Conservation (phyloP, 225 moss, liverwort and hornwort genomes). For the Marchantia polymorpha region DNA sequence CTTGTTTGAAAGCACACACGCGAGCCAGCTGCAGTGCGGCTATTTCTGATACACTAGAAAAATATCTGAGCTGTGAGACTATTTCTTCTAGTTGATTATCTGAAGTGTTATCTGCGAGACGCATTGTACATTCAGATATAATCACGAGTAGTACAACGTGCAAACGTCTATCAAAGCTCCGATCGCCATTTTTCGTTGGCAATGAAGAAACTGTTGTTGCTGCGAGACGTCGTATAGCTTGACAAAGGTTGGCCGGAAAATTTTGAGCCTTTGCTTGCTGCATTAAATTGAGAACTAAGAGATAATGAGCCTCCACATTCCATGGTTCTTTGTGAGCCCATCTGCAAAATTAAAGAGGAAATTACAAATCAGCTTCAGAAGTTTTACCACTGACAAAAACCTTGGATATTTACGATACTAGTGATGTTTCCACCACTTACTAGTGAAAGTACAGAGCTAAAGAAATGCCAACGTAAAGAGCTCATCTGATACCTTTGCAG, state of each 20-base stretch:
- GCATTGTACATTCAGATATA: slow-evolving; percentile 61
- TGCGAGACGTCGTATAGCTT: slow-evolving; percentile 47
- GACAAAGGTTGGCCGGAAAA: slow-evolving; percentile 40
- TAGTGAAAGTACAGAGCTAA: background rate
- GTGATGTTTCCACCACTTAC: background rate
- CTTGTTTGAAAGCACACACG: slow-evolving; percentile 56
- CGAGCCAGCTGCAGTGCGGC: slow-evolving; percentile 72
- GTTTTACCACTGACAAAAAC: no score
- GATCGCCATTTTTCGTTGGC: slow-evolving; percentile 19
- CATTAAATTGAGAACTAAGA: slow-evolving; percentile 62
- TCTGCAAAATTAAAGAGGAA: slow-evolving; percentile 38
- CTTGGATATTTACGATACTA: no score
- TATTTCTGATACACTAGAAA: slow-evolving; percentile 36
- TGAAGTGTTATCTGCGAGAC: slow-evolving; percentile 46
- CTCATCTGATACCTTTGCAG: slow-evolving; percentile 30
- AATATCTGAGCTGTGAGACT: slow-evolving; percentile 45
- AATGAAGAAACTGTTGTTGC: slow-evolving; percentile 25
- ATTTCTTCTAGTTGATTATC: slow-evolving; percentile 57
- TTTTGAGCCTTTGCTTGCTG: slow-evolving; percentile 57
- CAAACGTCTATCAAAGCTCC: slow-evolving; percentile 39
- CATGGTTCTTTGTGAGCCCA: slow-evolving; percentile 90
- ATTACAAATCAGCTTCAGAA: background rate
- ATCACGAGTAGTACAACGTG: slow-evolving; percentile 51
- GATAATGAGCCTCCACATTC: slow-evolving; percentile 59
- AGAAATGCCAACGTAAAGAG: background rate